Conservation (phyloP, 768 basidiomycete genomes). For the Auriscalpium vulgare region DNA sequence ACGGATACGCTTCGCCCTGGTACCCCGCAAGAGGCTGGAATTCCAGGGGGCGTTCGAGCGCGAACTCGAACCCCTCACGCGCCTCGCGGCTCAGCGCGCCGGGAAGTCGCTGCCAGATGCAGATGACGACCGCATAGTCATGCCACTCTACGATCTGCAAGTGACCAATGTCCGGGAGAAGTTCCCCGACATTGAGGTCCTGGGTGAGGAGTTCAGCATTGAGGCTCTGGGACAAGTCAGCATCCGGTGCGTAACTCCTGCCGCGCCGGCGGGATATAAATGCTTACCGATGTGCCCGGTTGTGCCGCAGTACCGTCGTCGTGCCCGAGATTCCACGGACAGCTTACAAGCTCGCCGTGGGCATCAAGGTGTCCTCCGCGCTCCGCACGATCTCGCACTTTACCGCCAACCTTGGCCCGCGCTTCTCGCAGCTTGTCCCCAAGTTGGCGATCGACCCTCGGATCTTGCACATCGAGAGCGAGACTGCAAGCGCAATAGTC, state of each 20-base stretch:
- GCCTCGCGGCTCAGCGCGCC: slow-evolving; percentile 25
- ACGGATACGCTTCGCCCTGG: slow-evolving; percentile 38
- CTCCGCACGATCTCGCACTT: slow-evolving; percentile 53
- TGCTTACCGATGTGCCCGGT: not conserved
- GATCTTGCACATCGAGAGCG: slow-evolving; percentile 38
- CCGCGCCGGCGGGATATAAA: not conserved
- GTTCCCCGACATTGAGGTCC: slow-evolving; percentile 33
- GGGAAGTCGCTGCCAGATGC: slow-evolving; percentile 22
- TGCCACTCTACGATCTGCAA: slow-evolving; percentile 52
- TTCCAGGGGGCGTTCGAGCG: slow-evolving; percentile 37
- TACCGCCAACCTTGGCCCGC: slow-evolving; percentile 48
- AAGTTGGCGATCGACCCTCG: slow-evolving; percentile 35
- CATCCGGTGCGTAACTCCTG: slow-evolving; percentile 33
- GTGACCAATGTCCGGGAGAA: slow-evolving; percentile 34
- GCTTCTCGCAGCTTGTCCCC: slow-evolving; percentile 47
- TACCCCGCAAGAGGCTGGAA: slow-evolving; percentile 30
- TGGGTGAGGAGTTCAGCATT: slow-evolving; percentile 34
- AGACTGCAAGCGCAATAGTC: slow-evolving; percentile 43
- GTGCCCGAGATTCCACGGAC: slow-evolving; percentile 37
- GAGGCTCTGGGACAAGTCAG: slow-evolving; percentile 43
- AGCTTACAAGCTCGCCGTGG: slow-evolving; percentile 44
- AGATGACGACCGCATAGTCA: slow-evolving; percentile 24
- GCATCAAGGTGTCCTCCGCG: slow-evolving; percentile 50
- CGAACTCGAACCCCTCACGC: slow-evolving; percentile 25
- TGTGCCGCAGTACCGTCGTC: slow-evolving; percentile 31